These are phyloP conservation scores for Entomortierella beljakovae DNA, from an alignment of 192 early-diverging fungal genomes.

Conservation along the genomic window DNA sequence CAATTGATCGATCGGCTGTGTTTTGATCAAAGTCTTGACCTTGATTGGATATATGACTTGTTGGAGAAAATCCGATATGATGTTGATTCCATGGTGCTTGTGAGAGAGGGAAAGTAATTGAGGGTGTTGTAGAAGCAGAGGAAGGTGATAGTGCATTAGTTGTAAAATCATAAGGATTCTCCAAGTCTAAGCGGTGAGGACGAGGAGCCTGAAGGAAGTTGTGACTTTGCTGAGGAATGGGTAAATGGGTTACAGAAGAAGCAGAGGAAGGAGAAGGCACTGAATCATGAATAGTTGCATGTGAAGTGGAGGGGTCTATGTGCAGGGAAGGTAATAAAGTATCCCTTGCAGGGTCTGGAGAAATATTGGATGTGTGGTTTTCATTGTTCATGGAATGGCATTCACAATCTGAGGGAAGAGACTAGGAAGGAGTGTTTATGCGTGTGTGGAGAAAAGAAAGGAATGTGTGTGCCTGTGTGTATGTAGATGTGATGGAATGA, in stretches of 20 bases:
- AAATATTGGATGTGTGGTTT: background rate
- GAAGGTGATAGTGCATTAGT: background rate
- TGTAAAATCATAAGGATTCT: background rate
- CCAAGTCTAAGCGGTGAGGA: background rate
- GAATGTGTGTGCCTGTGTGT: background rate
- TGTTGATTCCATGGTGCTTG: constrained; percentile 3
- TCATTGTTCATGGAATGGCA: constrained; percentile 24
- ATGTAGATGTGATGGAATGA: background rate
- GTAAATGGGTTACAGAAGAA: background rate
- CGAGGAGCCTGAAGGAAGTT: constrained; percentile 10
- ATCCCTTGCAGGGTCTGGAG: background rate
- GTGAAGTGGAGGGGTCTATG: background rate
- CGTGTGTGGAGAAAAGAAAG: background rate
- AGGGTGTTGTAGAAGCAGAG: constrained; percentile 20
- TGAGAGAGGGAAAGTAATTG: background rate
- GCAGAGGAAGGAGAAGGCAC: background rate
- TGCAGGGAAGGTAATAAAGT: background rate
- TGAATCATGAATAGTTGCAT: background rate
- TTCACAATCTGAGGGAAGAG: background rate
- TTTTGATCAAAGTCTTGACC: constrained; percentile 6
- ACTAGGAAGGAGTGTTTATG: background rate
- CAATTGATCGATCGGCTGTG: background rate
- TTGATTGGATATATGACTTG: constrained; percentile 5
- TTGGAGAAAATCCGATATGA: background rate
- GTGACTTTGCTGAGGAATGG: background rate